Evolutionary conservation across 129 eudicot genomes (phyloP).

Genomic region (Helianthus annuus): DNA sequence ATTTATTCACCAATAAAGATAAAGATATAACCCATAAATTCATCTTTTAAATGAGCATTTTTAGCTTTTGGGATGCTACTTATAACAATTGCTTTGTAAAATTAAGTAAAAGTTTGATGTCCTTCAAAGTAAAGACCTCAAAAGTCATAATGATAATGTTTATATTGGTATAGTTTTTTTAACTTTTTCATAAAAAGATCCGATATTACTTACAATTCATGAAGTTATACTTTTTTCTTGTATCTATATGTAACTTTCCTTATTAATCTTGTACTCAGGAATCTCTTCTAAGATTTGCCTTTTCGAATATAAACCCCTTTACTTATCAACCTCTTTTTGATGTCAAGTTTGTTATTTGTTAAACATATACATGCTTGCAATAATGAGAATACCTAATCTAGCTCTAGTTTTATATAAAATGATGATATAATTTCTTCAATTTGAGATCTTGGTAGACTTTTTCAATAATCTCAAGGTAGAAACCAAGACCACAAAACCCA

Average conservation of each 20-base stretch:
- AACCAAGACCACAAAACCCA: conserved; percentile 21
- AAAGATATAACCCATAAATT: conserved; percentile 39
- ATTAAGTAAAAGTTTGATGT: conserved; percentile 25
- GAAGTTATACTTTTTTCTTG: neutral
- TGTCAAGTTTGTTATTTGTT: too few species aligned
- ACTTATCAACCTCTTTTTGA: neutral
- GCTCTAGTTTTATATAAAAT: neutral
- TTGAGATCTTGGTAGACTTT: conserved; percentile 25
- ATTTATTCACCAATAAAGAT: conserved; percentile 34
- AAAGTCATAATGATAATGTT: conserved; percentile 21
- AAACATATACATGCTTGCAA: too few species aligned
- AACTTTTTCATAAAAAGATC: neutral
- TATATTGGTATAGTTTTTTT: neutral
- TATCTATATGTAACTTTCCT: neutral
- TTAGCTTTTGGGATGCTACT: conserved; percentile 28
- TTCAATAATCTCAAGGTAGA: conserved; percentile 24
- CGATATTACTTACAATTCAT: neutral
- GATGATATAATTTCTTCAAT: conserved; percentile 13
- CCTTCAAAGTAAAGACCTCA: conserved; percentile 10
- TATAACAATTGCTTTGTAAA: conserved; percentile 17
- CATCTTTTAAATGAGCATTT: conserved; percentile 30
- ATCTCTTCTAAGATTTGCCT: neutral
- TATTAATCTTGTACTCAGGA: neutral
- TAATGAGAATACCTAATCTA: neutral
- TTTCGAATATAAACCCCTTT: neutral